A percentile compares a stretch with the other conserved stretches of the same genome.
phyloP scores from a whole-genome alignment of 208 protist genomes.

The Blechomonas ayalai region DNA sequence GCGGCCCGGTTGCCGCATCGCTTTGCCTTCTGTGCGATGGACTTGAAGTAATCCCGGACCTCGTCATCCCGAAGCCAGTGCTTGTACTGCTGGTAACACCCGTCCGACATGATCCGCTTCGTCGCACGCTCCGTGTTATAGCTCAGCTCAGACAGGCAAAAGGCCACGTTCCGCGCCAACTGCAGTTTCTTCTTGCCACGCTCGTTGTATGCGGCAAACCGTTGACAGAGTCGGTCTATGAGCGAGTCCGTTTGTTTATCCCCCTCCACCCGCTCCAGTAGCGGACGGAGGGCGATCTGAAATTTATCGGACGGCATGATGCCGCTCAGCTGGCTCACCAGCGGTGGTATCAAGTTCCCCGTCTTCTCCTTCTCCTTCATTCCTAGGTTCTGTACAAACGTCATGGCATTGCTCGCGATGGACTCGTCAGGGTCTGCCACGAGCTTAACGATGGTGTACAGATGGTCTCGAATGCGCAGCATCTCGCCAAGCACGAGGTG shows the following conservation, averaged over 20 bases:
- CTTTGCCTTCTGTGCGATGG: conserved; percentile 72
- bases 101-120: conserved; percentile 74
- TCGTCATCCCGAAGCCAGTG: conserved; percentile 75
- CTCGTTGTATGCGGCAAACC: conserved; percentile 78
- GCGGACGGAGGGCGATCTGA: conserved; percentile 69
- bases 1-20: conserved; percentile 29
- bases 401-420: conserved; percentile 79
- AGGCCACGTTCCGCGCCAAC: conserved; percentile 75
- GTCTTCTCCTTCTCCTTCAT: conserved; percentile 86
- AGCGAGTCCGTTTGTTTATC: conserved; percentile 88
- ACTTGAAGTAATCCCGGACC: conserved; percentile 75
- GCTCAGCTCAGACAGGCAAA: conserved; percentile 76
- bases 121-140: conserved; percentile 73
- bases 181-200: conserved; percentile 58
- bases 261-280: conserved; percentile 83
- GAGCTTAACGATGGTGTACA: conserved; percentile 82
- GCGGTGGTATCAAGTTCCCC: conserved; percentile 82
- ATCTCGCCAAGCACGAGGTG: conserved; percentile 87
- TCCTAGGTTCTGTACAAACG: conserved; percentile 85
- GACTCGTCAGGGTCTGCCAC: conserved; percentile 81
- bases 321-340: conserved; percentile 69
- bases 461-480: conserved; percentile 83
- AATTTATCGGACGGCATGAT: conserved; percentile 78
- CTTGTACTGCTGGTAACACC: conserved; percentile 84
- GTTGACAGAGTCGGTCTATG: conserved; percentile 78